Evolutionary conservation across 768 basidiomycete genomes (phyloP), one percentile per base, ranked within the genome.

Genomic region (Daedalea quercina): DNA sequence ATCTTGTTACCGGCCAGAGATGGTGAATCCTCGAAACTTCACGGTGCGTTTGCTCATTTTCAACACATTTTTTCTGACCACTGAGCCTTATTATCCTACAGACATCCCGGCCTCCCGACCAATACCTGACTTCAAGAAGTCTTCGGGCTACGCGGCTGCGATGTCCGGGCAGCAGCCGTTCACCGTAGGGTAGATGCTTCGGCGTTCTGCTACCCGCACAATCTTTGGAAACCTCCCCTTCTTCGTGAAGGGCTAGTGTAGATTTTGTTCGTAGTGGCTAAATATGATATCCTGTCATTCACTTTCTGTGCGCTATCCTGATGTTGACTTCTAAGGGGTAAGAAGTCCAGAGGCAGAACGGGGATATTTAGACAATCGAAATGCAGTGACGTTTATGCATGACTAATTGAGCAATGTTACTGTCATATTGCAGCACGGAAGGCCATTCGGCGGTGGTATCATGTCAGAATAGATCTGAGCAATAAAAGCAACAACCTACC

Each of bases 161-260:
- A 20, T 17, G 23, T 22, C 23, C 28, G 7, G 23, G 22, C 44
- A 37, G 9, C 33, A 49, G 47, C 20, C 34, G 44, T 41, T 17
- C 24, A 25, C 37, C 24, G 28, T 13, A 47, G 31, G 31, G 37
- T 15, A 28, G 45, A 47, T 13, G 45, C 28, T 12, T 41, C n/a
- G 4, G 41, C 22, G 22, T n/a, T 25, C 25, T 50, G 35, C 42
- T 49, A 28, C 52, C 61, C 60, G 67, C 67, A 59, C 52, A 70
- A 70, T 70, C 68, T 70, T 69, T 71, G 56, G 54, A 35, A 40
- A 9, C 51, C 26, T 43, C 50, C 44, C 66, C 67, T 66, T 69
- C 68, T 66, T 73, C 61, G 66, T 47, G 69, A 67, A 66, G 66
- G 63, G 34, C 46, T 48, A 3, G 4, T 20, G 22, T 22, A 22